A percentile compares a stretch with the other conserved stretches of the same genome.
Evolutionary conservation across 768 basidiomycete species (phyloP).

Genomic region (Rhizopogon vesiculosus): DNA sequence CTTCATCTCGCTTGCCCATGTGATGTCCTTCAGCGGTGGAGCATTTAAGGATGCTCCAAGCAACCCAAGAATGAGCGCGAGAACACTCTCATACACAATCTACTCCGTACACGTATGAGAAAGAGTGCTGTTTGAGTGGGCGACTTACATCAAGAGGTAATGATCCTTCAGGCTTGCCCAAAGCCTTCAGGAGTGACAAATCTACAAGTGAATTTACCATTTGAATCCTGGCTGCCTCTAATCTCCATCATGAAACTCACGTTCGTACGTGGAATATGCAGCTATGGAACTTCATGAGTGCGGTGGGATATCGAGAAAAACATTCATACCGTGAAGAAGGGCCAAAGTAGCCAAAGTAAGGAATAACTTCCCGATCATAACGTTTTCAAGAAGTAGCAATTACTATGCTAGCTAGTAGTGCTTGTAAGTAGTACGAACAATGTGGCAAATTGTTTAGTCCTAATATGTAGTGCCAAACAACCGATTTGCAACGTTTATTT

Average conservation of each 20-base stretch:
- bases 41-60: constrained; percentile 70
- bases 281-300: constrained; percentile 37
- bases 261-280: constrained; percentile 78
- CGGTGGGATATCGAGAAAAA: constrained; percentile 1
- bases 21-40: constrained; percentile 71
- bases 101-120: constrained; percentile 21
- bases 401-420: no score
- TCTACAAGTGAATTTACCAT: constrained; percentile 37
- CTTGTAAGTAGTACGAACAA: no score
- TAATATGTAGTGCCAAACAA: no score
- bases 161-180: constrained; percentile 63
- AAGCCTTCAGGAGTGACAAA: constrained; percentile 69
- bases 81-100: constrained; percentile 64
- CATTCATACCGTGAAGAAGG: constrained; percentile 49
- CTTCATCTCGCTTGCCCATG: constrained; percentile 88
- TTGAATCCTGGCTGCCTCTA: neutral
- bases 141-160: constrained; percentile 58
- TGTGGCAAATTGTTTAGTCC: no score
- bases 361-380: constrained; percentile 44
- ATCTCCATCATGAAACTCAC: constrained; percentile 34
- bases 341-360: constrained; percentile 42
- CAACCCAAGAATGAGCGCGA: constrained; percentile 62
- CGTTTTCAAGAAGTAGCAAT: neutral
- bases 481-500: no score
- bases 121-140: neutral